Conservation (phyloP, 1,139 yeast genomes). For the Kodamaea sp. region DNA sequence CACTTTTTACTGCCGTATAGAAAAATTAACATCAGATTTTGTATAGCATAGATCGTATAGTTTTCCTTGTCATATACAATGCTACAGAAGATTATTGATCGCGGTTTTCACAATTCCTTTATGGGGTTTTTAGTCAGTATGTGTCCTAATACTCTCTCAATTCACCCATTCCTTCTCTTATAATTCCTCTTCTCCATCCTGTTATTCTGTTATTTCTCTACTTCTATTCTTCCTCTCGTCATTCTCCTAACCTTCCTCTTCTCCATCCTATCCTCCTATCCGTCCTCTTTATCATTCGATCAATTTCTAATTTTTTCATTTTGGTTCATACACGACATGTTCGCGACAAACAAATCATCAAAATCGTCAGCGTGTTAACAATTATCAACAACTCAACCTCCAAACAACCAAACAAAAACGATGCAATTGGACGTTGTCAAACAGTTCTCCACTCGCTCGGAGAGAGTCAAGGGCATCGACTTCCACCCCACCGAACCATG, state of each 20-base stretch:
- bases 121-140: too few species aligned
- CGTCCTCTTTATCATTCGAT: neutral
- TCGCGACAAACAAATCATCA: conserved; percentile 1
- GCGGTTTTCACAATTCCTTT: too few species aligned
- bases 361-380: conserved; percentile 24
- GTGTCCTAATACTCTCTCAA: too few species aligned
- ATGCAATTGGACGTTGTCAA: conserved; percentile 59
- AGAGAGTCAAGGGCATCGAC: conserved; percentile 96
- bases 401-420: conserved; percentile 1
- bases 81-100: too few species aligned
- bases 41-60: too few species aligned
- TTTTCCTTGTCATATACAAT: too few species aligned
- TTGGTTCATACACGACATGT: neutral
- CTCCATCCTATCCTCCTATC: neutral
- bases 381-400: conserved; percentile 4
- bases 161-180: too few species aligned
- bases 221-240: too few species aligned
- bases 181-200: neutral
- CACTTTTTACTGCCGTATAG: too few species aligned
- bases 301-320: conserved; percentile 2
- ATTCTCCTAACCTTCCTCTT: neutral
- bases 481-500: conserved; percentile 98
- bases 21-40: too few species aligned
- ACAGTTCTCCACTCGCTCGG: conserved; percentile 82
- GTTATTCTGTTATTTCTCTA: neutral